Conservation (phyloP, 2,329 filamentous ascomycete species). For the Diplodia intermedia region DNA sequence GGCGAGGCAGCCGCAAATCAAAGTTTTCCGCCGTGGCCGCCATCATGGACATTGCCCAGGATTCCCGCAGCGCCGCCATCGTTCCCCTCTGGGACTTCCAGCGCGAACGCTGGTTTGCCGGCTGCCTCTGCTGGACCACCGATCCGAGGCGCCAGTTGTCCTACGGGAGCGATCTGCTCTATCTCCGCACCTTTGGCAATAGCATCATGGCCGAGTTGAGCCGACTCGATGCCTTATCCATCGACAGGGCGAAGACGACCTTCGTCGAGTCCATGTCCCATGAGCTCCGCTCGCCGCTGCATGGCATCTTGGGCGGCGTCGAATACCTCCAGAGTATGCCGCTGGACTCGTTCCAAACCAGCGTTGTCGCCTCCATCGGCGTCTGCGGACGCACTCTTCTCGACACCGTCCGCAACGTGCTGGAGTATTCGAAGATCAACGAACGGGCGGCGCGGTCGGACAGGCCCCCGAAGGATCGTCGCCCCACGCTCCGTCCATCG, state of each 20-base stretch:
- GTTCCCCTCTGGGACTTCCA: slow-evolving; percentile 51
- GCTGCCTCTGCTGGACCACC: slow-evolving; percentile 48
- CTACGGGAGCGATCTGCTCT: slow-evolving; percentile 47
- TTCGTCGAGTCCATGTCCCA: slow-evolving; percentile 53
- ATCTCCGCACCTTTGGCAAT: slow-evolving; percentile 46
- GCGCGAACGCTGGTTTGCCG: slow-evolving; percentile 48
- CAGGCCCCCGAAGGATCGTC: slow-evolving; percentile 16
- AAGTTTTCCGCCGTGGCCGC: background rate
- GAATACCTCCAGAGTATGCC: slow-evolving; percentile 34
- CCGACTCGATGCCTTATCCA: background rate
- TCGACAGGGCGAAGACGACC: slow-evolving; percentile 30
- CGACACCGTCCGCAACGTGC: slow-evolving; percentile 45
- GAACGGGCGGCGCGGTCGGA: slow-evolving; percentile 35
- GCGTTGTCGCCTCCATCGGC: slow-evolving; percentile 40
- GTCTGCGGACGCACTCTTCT: slow-evolving; percentile 52
- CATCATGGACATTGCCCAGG: slow-evolving; percentile 35
- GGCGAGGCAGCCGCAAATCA: background rate
- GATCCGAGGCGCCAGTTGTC: slow-evolving; percentile 46
- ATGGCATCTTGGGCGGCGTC: slow-evolving; percentile 12
- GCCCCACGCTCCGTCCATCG: no score
- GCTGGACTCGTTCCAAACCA: background rate
- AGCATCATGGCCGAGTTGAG: slow-evolving; percentile 43
- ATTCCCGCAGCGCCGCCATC: slow-evolving; percentile 47
- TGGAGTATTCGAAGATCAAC: slow-evolving; percentile 49
- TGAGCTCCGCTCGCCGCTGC: slow-evolving; percentile 37